Evolutionary conservation across 805 yeast species (phyloP).

Genomic region (Vanderwaltozyma polyspora): DNA sequence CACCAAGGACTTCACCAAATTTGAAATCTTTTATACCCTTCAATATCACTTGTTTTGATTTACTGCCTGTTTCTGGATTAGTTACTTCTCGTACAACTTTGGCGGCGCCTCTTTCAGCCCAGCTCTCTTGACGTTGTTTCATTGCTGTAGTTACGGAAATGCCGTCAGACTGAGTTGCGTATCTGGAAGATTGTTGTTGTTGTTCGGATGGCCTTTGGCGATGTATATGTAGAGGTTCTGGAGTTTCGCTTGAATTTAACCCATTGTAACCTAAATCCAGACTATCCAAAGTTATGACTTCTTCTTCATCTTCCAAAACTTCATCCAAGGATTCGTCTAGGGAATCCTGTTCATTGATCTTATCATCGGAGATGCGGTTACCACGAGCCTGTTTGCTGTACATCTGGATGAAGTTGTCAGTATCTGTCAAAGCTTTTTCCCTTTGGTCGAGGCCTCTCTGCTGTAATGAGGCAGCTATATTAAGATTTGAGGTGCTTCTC

Average conservation of each 20-base stretch:
- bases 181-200: neutral
- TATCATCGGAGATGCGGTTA: neutral
- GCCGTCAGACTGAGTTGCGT: constrained; percentile 1
- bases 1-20: constrained; percentile 83
- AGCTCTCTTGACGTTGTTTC: constrained; percentile 29
- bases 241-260: neutral
- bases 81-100: constrained; percentile 34
- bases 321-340: neutral
- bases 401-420: constrained; percentile 22
- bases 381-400: neutral
- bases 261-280: constrained; percentile 2
- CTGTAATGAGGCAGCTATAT: constrained; percentile 9
- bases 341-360: neutral
- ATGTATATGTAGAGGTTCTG: neutral
- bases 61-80: constrained; percentile 38
- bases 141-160: constrained; percentile 14
- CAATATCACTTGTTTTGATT: constrained; percentile 39
- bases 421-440: constrained; percentile 25
- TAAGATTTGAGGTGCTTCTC: constrained; percentile 18
- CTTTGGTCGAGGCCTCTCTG: constrained; percentile 4
- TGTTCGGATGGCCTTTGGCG: neutral
- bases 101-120: constrained; percentile 54
- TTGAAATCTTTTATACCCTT: constrained; percentile 71
- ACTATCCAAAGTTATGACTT: constrained; percentile 1
- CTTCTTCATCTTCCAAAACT: neutral